Percentiles rank a stretch among this genome's conserved stretches.
phyloP scores from a whole-genome alignment of 257 asterid genomes.

The Mentha longifolia region DNA sequence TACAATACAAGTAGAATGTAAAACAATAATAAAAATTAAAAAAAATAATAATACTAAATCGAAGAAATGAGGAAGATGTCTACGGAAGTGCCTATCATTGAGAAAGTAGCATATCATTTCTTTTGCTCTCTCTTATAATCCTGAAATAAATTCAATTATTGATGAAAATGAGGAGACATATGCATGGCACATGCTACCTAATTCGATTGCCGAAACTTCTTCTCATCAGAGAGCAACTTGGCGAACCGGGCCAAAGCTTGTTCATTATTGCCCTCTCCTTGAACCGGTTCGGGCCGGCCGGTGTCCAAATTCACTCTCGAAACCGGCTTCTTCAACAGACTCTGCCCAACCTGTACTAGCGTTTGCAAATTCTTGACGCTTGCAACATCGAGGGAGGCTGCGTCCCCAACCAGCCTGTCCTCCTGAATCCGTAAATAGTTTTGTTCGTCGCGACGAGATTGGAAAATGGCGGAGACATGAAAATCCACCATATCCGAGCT shows the following conservation, averaged over 20 bases:
- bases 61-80: no score
- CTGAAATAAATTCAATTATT: no score
- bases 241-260: constrained; percentile 65
- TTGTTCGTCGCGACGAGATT: constrained; percentile 42
- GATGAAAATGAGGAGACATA: no score
- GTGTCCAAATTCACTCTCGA: constrained; percentile 70
- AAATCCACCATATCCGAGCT: constrained; percentile 65
- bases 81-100: no score
- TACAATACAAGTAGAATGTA: no score
- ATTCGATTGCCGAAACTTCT: constrained; percentile 39
- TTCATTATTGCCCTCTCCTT: constrained; percentile 65
- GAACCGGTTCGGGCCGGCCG: constrained; percentile 54
- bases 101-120: no score
- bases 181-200: no score
- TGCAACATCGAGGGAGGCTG: constrained; percentile 57
- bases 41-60: no score
- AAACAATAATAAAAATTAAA: no score
- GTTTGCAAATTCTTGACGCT: constrained; percentile 47
- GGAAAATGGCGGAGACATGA: constrained; percentile 64
- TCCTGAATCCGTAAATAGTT: constrained; percentile 74
- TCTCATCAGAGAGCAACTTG: constrained; percentile 58
- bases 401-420: constrained; percentile 50
- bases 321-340: constrained; percentile 56
- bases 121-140: no score
- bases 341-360: constrained; percentile 54